Evolutionary conservation across 768 basidiomycete species (phyloP).

Genomic region (Xanthoconium stramineum): DNA sequence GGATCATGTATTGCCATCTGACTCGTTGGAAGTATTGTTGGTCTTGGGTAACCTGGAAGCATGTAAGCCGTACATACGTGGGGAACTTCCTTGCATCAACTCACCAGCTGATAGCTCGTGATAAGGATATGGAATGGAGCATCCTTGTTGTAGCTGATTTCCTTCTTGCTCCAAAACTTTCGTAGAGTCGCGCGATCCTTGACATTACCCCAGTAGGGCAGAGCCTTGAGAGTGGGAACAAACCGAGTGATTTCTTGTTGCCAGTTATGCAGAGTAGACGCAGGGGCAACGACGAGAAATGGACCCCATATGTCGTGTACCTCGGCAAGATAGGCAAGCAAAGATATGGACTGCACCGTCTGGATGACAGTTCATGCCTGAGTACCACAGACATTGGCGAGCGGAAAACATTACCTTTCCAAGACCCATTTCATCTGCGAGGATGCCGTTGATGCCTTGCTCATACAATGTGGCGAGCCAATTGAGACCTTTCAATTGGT

Average conservation of each 20-base stretch:
- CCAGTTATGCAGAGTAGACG: constrained; percentile 98
- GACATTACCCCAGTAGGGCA: constrained; percentile 98
- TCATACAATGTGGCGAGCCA: constrained; percentile 98
- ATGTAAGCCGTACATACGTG: constrained; percentile 1
- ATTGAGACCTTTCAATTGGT: constrained; percentile 95
- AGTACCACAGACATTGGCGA: not conserved
- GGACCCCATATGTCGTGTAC: constrained; percentile 99
- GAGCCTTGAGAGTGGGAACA: constrained; percentile 86
- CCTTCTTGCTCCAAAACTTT: constrained; percentile 98
- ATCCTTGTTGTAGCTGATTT: constrained; percentile 91
- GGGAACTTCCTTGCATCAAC: constrained; percentile 21
- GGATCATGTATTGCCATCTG: constrained; percentile 99
- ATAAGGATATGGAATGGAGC: constrained; percentile 96
- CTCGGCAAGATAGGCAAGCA: constrained; percentile 94
- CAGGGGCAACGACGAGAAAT: constrained; percentile 95
- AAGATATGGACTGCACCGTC: constrained; percentile 97
- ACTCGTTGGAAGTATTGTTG: constrained; percentile 97
- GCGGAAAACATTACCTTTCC: constrained; percentile 58
- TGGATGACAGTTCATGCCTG: constrained; percentile 26
- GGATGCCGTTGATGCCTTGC: constrained; percentile 98
- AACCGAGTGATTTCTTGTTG: constrained; percentile 97
- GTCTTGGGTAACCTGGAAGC: constrained; percentile 80
- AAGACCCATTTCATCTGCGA: constrained; percentile 98
- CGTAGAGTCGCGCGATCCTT: constrained; percentile 93
- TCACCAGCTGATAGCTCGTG: constrained; percentile 92